Conservation (phyloP, 768 basidiomycete species). For the Podaxis pistillaris region DNA sequence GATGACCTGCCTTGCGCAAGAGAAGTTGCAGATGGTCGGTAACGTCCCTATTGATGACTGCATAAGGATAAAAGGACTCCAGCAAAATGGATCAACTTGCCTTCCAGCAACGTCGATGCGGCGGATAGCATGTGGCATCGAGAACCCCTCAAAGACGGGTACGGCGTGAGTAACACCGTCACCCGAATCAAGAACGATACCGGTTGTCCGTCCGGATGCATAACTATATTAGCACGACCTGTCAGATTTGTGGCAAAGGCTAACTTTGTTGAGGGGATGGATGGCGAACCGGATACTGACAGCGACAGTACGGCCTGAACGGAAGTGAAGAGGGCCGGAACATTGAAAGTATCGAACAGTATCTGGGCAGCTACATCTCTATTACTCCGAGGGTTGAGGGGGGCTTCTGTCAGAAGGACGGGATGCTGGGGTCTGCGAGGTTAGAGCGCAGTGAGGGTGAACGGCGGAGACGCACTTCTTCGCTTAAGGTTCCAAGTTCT, state of each 20-base stretch:
- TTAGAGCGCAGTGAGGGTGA: slow-evolving; percentile 16
- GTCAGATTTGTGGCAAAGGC: slow-evolving; percentile 16
- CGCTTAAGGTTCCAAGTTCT: slow-evolving; percentile 91
- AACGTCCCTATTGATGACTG: slow-evolving; percentile 65
- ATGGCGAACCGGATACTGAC: slow-evolving; percentile 44
- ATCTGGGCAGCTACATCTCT: slow-evolving; percentile 97
- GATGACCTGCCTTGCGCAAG: slow-evolving; percentile 90
- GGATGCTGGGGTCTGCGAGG: slow-evolving; percentile 68
- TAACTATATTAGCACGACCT: slow-evolving; percentile 57
- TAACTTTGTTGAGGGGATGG: background rate
- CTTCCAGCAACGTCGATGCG: slow-evolving; percentile 96
- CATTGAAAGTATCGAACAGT: slow-evolving; percentile 99
- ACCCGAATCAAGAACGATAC: slow-evolving; percentile 98
- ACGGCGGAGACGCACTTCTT: slow-evolving; percentile 67
- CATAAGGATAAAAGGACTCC: slow-evolving; percentile 19
- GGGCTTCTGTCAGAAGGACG: slow-evolving; percentile 95
- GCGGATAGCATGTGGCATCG: slow-evolving; percentile 97
- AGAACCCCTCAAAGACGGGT: slow-evolving; percentile 98
- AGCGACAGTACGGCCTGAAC: slow-evolving; percentile 96
- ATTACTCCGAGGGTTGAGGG: slow-evolving; percentile 94
- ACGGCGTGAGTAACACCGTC: slow-evolving; percentile 99
- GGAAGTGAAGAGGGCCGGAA: slow-evolving; percentile 93
- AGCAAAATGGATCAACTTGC: slow-evolving; percentile 34
- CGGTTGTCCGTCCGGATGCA: slow-evolving; percentile 96
- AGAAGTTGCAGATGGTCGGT: slow-evolving; percentile 95